A percentile compares a stretch with the other conserved stretches of the same genome.
Conservation (phyloP, 1,139 yeast species). For the Yamadazyma sp. region DNA sequence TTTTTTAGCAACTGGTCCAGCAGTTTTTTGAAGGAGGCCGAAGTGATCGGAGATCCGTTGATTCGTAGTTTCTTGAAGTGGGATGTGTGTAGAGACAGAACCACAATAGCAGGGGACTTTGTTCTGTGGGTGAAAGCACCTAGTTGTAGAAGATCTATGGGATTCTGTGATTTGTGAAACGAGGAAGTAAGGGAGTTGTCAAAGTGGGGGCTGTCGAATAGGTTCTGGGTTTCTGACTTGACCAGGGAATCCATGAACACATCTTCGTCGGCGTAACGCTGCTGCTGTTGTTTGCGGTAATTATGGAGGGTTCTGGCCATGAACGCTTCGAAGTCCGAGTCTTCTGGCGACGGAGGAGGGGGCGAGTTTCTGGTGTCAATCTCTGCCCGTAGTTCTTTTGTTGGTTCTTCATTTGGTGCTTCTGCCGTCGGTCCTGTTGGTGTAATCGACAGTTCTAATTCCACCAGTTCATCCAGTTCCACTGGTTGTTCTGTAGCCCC, state of each 20-base stretch:
- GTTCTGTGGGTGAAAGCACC: constrained; percentile 3
- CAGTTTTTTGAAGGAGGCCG: constrained; percentile 22
- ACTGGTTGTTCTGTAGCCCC: background rate
- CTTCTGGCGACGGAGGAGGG: too few relatives aligned
- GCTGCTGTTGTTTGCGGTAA: constrained; percentile 31
- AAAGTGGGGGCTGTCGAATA: constrained; percentile 12
- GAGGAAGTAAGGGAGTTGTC: constrained; percentile 15
- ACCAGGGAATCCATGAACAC: constrained; percentile 10
- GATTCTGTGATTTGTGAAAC: constrained; percentile 20
- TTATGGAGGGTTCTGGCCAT: constrained; percentile 34
- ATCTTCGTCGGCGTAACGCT: constrained; percentile 16
- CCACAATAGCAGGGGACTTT: constrained; percentile 42
- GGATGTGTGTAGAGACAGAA: constrained; percentile 35
- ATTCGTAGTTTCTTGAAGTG: constrained; percentile 47
- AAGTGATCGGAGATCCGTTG: constrained; percentile 40
- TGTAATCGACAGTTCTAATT: too few relatives aligned
- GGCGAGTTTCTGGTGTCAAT: too few relatives aligned
- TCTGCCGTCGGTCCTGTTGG: too few relatives aligned
- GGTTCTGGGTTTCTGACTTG: constrained; percentile 3
- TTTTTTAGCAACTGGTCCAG: constrained; percentile 16
- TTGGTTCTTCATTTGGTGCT: too few relatives aligned
- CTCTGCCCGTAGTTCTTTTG: too few relatives aligned
- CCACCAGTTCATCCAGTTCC: too few relatives aligned
- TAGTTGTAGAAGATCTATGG: constrained; percentile 19
- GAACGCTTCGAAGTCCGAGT: constrained; percentile 30